A percentile compares a stretch with the other conserved stretches of the same genome.
These are phyloP conservation scores for Sporothrix globosa DNA, from an alignment of 2,329 filamentous ascomycete genomes.

Conservation along the genomic window DNA sequence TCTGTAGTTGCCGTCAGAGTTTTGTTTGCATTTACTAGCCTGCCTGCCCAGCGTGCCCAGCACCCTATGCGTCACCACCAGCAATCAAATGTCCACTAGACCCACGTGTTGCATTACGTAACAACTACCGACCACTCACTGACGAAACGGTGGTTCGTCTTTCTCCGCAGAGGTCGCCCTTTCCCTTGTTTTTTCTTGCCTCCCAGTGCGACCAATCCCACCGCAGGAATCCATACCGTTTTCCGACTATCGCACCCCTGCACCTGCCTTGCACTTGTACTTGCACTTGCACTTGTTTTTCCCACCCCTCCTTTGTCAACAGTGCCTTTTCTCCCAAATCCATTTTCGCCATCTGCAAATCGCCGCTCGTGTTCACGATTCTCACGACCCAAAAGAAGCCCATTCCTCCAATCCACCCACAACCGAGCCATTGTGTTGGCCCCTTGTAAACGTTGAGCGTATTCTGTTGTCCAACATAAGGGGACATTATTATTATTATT, in stretches of 20 bases:
- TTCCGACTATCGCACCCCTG: constrained; percentile 20
- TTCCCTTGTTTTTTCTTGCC: constrained; percentile 22
- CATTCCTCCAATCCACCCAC: background rate
- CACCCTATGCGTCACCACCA: background rate
- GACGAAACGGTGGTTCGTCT: background rate
- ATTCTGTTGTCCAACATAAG: background rate
- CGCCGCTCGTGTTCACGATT: constrained; percentile 12
- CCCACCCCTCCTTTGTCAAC: constrained; percentile 27
- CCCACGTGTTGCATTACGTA: constrained; percentile 30
- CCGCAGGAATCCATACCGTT: constrained; percentile 21
- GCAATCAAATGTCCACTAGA: constrained; percentile 25
- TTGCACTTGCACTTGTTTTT: constrained; percentile 18
- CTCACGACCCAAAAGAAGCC: constrained; percentile 1
- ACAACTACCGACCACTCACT: background rate
- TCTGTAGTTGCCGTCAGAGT: background rate
- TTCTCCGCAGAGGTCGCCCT: constrained; percentile 12
- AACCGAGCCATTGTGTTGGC: background rate
- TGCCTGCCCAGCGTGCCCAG: constrained; percentile 7
- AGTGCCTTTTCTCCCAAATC: constrained; percentile 15
- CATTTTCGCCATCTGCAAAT: constrained; percentile 20
- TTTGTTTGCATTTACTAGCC: background rate
- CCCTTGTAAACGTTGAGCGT: constrained; percentile 1
- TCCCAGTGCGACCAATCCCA: constrained; percentile 25
- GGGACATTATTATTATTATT: constrained; percentile 3
- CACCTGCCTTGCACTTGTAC: background rate